Percentiles rank a stretch among this genome's conserved stretches.
Conservation (phyloP, 2,329 filamentous ascomycete genomes). For the Trichoderma lentiforme region DNA sequence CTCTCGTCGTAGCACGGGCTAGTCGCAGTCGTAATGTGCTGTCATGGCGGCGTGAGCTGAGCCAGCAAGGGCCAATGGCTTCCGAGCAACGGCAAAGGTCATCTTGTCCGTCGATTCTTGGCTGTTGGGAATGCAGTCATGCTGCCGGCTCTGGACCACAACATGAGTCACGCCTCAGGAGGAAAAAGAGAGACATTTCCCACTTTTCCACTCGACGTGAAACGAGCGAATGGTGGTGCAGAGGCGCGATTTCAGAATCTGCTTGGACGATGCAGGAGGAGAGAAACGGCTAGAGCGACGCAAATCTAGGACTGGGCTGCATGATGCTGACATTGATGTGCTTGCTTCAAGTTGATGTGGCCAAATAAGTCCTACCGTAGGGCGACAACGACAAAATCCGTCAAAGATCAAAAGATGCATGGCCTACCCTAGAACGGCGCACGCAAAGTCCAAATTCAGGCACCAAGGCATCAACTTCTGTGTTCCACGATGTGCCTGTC, state of each 20-base stretch:
- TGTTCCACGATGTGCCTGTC: background rate
- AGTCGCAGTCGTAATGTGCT: background rate
- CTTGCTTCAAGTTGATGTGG: background rate
- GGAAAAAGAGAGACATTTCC: background rate
- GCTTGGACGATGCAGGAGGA: background rate
- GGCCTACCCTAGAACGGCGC: background rate
- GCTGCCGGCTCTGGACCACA: background rate
- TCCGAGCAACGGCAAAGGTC: background rate
- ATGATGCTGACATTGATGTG: background rate
- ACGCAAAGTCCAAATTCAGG: background rate
- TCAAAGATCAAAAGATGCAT: too few relatives aligned
- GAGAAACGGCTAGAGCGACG: background rate
- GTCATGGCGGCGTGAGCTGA: constrained; percentile 13
- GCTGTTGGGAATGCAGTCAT: background rate
- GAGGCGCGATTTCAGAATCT: background rate
- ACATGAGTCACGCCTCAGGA: constrained; percentile 7
- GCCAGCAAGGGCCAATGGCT: constrained; percentile 1
- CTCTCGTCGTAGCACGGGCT: constrained; percentile 1
- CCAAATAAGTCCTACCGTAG: background rate
- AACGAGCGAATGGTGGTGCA: background rate
- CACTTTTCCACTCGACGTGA: background rate
- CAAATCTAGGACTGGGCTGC: constrained; percentile 9
- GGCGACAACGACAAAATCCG: background rate
- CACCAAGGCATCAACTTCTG: constrained; percentile 3
- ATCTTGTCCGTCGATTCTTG: background rate